phyloP scores from a whole-genome alignment of 345 rosid genomes.

The Schrenkiella parvula region DNA sequence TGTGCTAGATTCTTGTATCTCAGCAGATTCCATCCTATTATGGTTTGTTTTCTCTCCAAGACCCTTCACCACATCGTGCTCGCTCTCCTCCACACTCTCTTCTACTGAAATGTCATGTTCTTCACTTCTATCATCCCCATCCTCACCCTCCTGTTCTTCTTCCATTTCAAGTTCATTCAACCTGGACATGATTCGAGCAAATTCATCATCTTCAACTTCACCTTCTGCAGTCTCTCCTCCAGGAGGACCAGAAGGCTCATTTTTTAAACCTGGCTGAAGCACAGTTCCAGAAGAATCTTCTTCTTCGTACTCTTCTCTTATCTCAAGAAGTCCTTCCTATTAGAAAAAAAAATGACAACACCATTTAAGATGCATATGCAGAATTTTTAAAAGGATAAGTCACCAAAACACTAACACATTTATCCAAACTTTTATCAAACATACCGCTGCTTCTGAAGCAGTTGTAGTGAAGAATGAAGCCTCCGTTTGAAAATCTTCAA shows the following conservation, averaged over 20 bases:
- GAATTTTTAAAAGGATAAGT: not conserved
- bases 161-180: conserved; percentile 90
- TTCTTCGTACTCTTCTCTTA: conserved; percentile 64
- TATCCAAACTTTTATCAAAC: conserved; percentile 20
- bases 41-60: conserved; percentile 2
- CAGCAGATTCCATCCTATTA: not conserved
- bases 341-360: not conserved
- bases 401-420: not conserved
- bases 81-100: conserved; percentile 21
- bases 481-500: conserved; percentile 72
- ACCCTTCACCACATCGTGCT: conserved; percentile 28
- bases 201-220: conserved; percentile 58
- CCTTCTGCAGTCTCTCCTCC: conserved; percentile 33
- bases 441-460: conserved; percentile 72
- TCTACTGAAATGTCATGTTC: not conserved
- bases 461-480: conserved; percentile 73
- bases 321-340: conserved; percentile 92
- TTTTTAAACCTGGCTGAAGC: not conserved
- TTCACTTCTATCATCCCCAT: conserved; percentile 24
- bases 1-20: conserved; percentile 1
- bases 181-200: conserved; percentile 63
- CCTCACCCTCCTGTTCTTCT: conserved; percentile 75
- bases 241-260: conserved; percentile 8
- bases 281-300: conserved; percentile 31
- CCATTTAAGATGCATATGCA: not conserved